Evolutionary conservation across 169 alveolate species (phyloP).

Genomic region (Haemoproteus tartakovskyi): DNA sequence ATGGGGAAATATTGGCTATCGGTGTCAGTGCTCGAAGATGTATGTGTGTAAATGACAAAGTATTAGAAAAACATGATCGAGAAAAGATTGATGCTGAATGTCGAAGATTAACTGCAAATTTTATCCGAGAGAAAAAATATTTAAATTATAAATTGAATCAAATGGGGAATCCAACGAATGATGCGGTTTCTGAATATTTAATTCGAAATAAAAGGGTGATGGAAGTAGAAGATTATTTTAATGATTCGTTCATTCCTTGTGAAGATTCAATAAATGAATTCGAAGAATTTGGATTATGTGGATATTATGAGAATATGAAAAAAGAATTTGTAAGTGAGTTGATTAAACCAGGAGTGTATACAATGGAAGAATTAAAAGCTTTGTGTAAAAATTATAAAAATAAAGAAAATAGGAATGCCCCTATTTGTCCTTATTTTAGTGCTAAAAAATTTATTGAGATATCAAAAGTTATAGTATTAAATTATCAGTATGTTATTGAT

Average conservation of each 20-base stretch:
- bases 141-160: conserved; percentile 16
- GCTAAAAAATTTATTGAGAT: conserved; percentile 90
- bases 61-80: conserved; percentile 15
- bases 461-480: conserved; percentile 94
- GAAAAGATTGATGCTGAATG: conserved; percentile 46
- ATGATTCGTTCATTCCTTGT: too few relatives aligned
- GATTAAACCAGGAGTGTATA: conserved; percentile 87
- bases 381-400: conserved; percentile 80
- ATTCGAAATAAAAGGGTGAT: conserved; percentile 58
- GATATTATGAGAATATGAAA: conserved; percentile 83
- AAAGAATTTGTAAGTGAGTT: conserved; percentile 75
- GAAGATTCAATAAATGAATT: conserved; percentile 68
- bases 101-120: conserved; percentile 45
- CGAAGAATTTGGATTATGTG: conserved; percentile 78
- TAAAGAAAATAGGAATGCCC: conserved; percentile 65
- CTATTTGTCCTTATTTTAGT: conserved; percentile 93
- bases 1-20: conserved; percentile 11
- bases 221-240: conserved; percentile 64
- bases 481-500: conserved; percentile 93
- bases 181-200: conserved; percentile 64
- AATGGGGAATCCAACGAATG: conserved; percentile 3
- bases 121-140: conserved; percentile 51
- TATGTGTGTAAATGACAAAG: conserved; percentile 63
- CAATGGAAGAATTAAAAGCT: conserved; percentile 91
- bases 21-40: conserved; percentile 41